Conservation (phyloP, 129 eudicot species). For the Artemisia annua region DNA sequence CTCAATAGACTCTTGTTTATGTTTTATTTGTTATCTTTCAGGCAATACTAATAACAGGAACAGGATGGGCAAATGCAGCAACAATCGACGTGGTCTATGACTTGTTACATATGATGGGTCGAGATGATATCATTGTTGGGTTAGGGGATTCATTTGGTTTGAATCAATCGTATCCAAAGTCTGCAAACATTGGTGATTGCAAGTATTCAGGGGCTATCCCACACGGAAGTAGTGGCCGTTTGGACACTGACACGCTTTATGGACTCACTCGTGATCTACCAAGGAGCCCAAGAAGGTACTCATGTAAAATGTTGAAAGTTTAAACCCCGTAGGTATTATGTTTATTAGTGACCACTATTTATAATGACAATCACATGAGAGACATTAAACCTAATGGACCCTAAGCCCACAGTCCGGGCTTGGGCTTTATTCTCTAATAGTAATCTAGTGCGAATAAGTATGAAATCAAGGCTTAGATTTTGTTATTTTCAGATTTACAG, state of each 20-base stretch:
- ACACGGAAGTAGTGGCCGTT: constrained; percentile 74
- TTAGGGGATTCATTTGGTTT: constrained; percentile 66
- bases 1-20: background rate
- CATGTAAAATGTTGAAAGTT: no score
- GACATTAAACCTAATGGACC: no score
- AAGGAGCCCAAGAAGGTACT: constrained; percentile 74
- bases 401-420: no score
- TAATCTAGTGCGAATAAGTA: no score
- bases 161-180: constrained; percentile 54
- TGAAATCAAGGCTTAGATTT: background rate
- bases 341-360: no score
- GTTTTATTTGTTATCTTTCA: constrained; percentile 18
- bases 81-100: constrained; percentile 77
- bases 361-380: no score
- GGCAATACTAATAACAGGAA: constrained; percentile 76
- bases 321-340: no score
- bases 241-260: constrained; percentile 77
- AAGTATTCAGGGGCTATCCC: constrained; percentile 72
- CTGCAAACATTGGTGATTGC: constrained; percentile 58
- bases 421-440: no score
- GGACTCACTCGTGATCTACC: constrained; percentile 80
- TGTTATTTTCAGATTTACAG: constrained; percentile 52
- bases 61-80: constrained; percentile 93
- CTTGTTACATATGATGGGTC: constrained; percentile 91
- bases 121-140: constrained; percentile 82